Base-by-base conservation (phyloP, 345 rosid genomes). In the Eucalyptus pauciflora region DNA sequence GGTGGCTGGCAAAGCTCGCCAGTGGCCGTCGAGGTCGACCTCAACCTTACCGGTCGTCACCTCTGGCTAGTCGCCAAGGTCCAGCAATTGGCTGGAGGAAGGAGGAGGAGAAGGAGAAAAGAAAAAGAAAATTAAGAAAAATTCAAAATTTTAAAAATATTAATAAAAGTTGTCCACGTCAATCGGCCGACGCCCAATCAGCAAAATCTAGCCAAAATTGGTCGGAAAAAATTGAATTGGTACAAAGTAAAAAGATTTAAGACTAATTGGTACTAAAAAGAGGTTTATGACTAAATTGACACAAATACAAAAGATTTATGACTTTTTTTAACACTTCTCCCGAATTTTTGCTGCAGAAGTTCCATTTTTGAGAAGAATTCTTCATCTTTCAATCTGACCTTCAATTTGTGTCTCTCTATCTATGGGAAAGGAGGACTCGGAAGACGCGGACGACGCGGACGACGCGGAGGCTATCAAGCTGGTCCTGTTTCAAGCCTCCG, bases 181-280 rank as follows among this genome's bases (percentile, higher is more conserved):
- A 18, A 0, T 3, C 1, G 7, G 4, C 2, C 2, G 1, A 0
- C 2, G 0, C 56, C 18, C 22, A 7, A 1, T 17, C 0, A 52
- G 0, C 0, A 52, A 52, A 52, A 7, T 58, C 3, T 0, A 0
- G n/a, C 3, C 2, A 25, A 25, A 58, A 10, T 58, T 25, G 3
- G 7, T 12, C 2, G 0, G 0, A 5, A 24, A 27, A 0, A 0
- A 25, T 27, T 25, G 0, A 58, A 25, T 25, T 58, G 27, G 14
- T 11, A 58, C 0, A 58, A 58, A 24, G 0, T 58, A 5, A 58
- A 58, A 58, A 25, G 1, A 5, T 25, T 50, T 50, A 50, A 6
- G 7, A 50, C 7, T 50, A 50, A 50, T 50, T 50, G 51, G 17
- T 17, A 50, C 17, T 13, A 50, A 13, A 13, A 8, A 50, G 5